These are phyloP conservation scores for Arthrobotrys megalospora DNA, from an alignment of 2,329 filamentous ascomycete genomes.

Conservation along the genomic window DNA sequence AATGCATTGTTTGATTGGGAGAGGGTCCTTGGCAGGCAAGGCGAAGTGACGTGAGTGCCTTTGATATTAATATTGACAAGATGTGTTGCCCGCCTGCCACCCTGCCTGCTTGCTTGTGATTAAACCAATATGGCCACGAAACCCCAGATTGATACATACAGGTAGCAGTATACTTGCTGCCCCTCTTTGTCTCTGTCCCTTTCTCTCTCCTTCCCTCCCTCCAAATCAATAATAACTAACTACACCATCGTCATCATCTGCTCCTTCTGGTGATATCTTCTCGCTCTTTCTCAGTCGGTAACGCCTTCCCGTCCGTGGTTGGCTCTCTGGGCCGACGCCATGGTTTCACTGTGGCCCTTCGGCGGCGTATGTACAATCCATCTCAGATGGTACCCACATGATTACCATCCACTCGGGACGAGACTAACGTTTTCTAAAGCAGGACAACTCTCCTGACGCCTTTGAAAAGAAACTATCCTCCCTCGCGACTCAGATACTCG, in stretches of 20 bases:
- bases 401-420: neutral
- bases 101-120: neutral
- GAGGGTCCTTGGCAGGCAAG: neutral
- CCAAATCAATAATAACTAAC: neutral
- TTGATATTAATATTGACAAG: neutral
- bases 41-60: constrained; percentile 44
- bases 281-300: constrained; percentile 3
- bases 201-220: neutral
- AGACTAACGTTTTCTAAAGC: constrained; percentile 70
- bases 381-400: neutral
- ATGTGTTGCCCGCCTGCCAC: neutral
- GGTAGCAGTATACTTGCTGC: neutral
- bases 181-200: constrained; percentile 9
- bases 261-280: neutral
- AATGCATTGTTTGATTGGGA: neutral
- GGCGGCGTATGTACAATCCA: constrained; percentile 60
- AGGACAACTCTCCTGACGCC: constrained; percentile 85
- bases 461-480: constrained; percentile 92
- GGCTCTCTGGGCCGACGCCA: constrained; percentile 44
- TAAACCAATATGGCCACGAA: constrained; percentile 30
- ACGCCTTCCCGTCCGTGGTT: neutral
- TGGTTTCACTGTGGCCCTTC: constrained; percentile 64
- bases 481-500: constrained; percentile 85
- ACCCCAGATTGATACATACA: constrained; percentile 39
- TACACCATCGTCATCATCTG: neutral